Evolutionary conservation across 2,329 filamentous ascomycete genomes (phyloP).

Genomic region (Cercospora sp.): DNA sequence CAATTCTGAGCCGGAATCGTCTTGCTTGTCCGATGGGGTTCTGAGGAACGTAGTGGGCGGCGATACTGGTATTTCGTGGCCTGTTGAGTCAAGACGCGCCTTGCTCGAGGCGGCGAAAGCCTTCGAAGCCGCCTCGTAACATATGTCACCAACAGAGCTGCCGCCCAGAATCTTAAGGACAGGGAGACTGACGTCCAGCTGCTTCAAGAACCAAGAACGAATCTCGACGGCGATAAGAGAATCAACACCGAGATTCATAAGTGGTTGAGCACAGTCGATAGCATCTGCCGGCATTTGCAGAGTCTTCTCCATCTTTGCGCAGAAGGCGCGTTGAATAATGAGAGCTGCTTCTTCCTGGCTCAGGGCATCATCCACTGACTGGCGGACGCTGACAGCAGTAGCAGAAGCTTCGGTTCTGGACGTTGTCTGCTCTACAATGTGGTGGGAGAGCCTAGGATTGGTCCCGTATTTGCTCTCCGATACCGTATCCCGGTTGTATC

Average conservation of each 20-base stretch:
- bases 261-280: not conserved
- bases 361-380: conserved; percentile 3
- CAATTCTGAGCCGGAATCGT: conserved; percentile 4
- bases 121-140: conserved; percentile 9
- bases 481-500: not conserved
- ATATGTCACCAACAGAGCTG: conserved; percentile 8
- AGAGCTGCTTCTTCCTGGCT: conserved; percentile 5
- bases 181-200: conserved; percentile 33
- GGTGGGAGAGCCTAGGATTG: conserved; percentile 9
- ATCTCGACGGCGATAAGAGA: conserved; percentile 44
- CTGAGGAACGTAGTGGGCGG: conserved; percentile 4
- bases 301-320: conserved; percentile 10
- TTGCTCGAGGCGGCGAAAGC: conserved; percentile 4
- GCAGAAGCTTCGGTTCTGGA: conserved; percentile 2
- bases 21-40: conserved; percentile 6
- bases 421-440: conserved; percentile 2
- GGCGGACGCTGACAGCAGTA: not conserved
- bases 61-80: not conserved
- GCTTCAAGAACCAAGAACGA: conserved; percentile 51
- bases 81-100: not conserved
- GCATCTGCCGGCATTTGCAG: conserved; percentile 8
- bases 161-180: conserved; percentile 17
- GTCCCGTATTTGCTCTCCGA: conserved; percentile 3
- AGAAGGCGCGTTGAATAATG: conserved; percentile 7
- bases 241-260: conserved; percentile 40